These are phyloP conservation scores for Aureobasidium leucospermi DNA, from an alignment of 2,329 filamentous ascomycete genomes.

Conservation along the genomic window DNA sequence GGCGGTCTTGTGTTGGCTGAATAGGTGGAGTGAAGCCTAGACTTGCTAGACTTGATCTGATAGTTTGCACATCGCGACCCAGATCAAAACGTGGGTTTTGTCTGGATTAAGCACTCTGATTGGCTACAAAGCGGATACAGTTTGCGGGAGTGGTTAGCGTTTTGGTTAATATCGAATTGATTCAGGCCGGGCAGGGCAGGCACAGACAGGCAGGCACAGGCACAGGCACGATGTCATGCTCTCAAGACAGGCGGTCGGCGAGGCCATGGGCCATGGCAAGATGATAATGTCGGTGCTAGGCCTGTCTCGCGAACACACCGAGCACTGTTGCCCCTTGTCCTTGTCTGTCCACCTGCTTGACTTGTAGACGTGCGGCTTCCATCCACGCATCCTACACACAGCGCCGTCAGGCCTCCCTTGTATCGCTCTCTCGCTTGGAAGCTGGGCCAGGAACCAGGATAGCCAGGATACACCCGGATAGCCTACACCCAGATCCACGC, in stretches of 20 bases:
- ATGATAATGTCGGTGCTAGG: neutral
- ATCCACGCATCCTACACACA: neutral
- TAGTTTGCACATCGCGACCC: constrained; percentile 9
- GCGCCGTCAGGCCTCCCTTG: neutral
- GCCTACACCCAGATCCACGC: neutral
- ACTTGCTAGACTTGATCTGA: constrained; percentile 10
- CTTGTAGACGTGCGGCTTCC: neutral
- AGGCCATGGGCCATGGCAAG: neutral
- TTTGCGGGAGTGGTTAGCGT: constrained; percentile 4
- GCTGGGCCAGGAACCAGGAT: neutral
- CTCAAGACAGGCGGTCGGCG: neutral
- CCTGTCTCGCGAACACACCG: neutral
- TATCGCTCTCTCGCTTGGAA: neutral
- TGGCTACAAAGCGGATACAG: neutral
- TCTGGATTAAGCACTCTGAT: neutral
- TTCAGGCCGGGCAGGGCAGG: constrained; percentile 1
- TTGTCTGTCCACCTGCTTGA: neutral
- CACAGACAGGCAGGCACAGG: neutral
- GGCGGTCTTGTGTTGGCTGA: neutral
- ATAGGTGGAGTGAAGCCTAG: neutral
- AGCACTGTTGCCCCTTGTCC: neutral
- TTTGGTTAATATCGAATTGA: neutral
- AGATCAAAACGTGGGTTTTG: constrained; percentile 10
- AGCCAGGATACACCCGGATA: neutral
- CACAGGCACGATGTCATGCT: neutral